Evolutionary conservation across 441 rosid species (phyloP), one percentile per base, ranked within the genome.

Genomic region (Biscutella auriculata): DNA sequence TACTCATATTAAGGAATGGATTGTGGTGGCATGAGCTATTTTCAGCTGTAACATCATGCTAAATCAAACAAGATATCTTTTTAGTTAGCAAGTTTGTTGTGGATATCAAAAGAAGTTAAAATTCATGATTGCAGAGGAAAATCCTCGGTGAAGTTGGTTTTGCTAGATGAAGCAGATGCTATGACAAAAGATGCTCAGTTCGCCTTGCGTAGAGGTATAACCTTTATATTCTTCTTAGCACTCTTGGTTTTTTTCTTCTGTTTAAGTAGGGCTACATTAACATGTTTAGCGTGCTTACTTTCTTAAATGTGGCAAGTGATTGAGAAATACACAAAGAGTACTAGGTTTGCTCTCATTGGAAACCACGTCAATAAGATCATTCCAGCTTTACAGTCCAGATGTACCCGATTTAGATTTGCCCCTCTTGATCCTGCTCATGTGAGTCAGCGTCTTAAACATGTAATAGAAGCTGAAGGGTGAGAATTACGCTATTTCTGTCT

Each of bases 181-280:
- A 89, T 93, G 99, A 89, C 99, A 29, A 93, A 93, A 76, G 97
- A 93, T 74, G 97, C 99, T 27, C 97, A 93, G 72, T 93, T 93
- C 79, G 99, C 99, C 28, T 63, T 89, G 78, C 97, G 96, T 63
- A 85, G 99, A 85, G 95, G 99, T 87, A 65, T 28, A 10, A 59
- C 57, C 36, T 19, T 42, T 30, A 9, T 35, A 41, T 9, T 12
- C 36, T 3, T 41, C 40, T 25, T 19, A 16, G 43, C 64, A 29
- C 10, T 60, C 6, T 45, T 44, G 1, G 6, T 11, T 23, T 6
- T 26, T 14, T 13, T 19, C n/a, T n/a, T n/a, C n/a, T 69, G 7
- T 10, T 13, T 43, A 33, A 17, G 4, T 35, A 29, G n/a, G 14
- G 35, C n/a, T n/a, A n/a, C 5, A 36, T 17, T 55, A 56, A 73